Base-by-base conservation (phyloP, 768 basidiomycete species). In the Tylopilus plumbeoviolaceoides region DNA sequence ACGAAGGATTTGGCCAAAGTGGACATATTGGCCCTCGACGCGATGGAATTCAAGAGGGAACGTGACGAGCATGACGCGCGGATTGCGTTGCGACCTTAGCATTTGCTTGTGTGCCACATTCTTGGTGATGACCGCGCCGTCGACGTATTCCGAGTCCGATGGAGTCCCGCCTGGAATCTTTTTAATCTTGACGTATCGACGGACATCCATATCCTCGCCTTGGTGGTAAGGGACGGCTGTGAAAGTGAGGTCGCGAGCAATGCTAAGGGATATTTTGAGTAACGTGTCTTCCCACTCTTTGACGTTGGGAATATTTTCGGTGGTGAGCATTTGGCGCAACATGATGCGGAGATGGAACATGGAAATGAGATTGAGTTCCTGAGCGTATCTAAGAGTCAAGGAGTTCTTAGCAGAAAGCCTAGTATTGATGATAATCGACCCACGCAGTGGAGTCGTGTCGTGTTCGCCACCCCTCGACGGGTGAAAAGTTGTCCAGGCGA, bases 41-140 rank as follows among this genome's bases (percentile, higher is more conserved):
- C 94, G 87, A 60, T 91, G 86, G 62, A 95, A 98, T 66, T 98
- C 97, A 51, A 92, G 73, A 0, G 95, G 94, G 59, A 98, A 95
- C 2, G 95, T 95, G 50, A 98, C 85, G 20, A 98, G 80, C 94
- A 98, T 97, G 61, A 99, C 82, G 15, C 95, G 85, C 2, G 97
- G 94, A 63, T 94, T 92, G 44, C 79, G 77, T 57, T 92, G 81
- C 20, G 77, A 75, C 46, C 92, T 79, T 18, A 88, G 78, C 95
- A 99, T 98, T 58, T 84, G 82, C 70, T 98, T 98, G 70, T 98
- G 95, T 2, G 94, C 91, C 9, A 98, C 87, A 62, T 98, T 98
- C 78, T 99, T 98, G 17, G 95, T 95, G 63, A 98, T 97, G 51
- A 98, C 93, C 5, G 89, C 91, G 12, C 97, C 97, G 50, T 93